Percentiles rank a stretch among this genome's conserved stretches.
phyloP scores from a whole-genome alignment of 331 rosid species.

The Malus hybrid region DNA sequence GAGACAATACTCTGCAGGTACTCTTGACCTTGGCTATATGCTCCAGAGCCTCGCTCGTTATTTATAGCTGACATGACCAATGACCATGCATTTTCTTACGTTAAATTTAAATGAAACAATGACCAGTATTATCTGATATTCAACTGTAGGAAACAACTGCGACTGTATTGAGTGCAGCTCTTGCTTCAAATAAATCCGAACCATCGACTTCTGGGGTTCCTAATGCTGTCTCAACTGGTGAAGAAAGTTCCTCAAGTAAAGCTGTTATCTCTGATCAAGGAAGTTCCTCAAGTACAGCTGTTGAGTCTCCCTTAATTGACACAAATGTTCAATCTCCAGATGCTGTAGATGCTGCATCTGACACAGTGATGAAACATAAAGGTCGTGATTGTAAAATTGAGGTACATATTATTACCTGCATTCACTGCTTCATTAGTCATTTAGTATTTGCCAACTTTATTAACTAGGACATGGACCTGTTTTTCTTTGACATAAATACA shows the following conservation, averaged over 20 bases:
- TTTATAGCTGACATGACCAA: neutral
- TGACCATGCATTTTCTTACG: neutral
- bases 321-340: conserved; percentile 10
- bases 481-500: conserved; percentile 7
- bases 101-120: neutral
- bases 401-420: conserved; percentile 16
- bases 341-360: conserved; percentile 9
- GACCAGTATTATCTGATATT: conserved; percentile 2
- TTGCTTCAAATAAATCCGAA: conserved; percentile 43
- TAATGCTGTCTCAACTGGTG: conserved; percentile 13
- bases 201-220: conserved; percentile 27
- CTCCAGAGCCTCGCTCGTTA: neutral
- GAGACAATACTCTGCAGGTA: neutral
- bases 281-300: conserved; percentile 8
- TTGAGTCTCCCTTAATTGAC: conserved; percentile 5
- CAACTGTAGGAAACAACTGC: conserved; percentile 47
- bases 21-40: neutral
- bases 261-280: conserved; percentile 13
- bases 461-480: neutral
- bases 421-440: neutral
- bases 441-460: neutral
- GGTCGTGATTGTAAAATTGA: conserved; percentile 4
- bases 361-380: conserved; percentile 5
- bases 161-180: conserved; percentile 42
- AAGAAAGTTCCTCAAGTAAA: conserved; percentile 16